Conservation (phyloP, 2,329 filamentous ascomycete species). For the Mariannaea sp. region DNA sequence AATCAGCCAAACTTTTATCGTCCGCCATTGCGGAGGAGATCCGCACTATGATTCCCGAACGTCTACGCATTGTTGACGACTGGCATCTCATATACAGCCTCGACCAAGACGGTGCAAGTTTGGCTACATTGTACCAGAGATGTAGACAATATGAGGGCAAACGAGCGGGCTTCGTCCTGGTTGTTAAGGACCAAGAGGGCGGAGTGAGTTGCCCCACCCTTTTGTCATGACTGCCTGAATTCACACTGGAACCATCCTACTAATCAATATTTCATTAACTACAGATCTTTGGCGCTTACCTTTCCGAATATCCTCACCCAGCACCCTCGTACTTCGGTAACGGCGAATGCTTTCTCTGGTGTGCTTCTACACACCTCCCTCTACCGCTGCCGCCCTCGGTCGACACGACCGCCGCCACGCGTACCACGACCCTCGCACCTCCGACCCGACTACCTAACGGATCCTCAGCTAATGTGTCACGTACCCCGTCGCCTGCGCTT, state of each 20-base stretch:
- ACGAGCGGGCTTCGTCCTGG: slow-evolving; percentile 86
- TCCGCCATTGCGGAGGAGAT: slow-evolving; percentile 88
- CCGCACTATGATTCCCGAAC: slow-evolving; percentile 81
- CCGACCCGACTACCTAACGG: slow-evolving; percentile 30
- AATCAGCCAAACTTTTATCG: slow-evolving; percentile 69
- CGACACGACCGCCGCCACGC: slow-evolving; percentile 54
- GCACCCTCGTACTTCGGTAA: slow-evolving; percentile 89
- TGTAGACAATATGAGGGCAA: slow-evolving; percentile 69
- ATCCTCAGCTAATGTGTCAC: slow-evolving; percentile 35
- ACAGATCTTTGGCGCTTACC: slow-evolving; percentile 87
- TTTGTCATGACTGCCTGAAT: slow-evolving; percentile 12
- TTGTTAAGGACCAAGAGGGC: slow-evolving; percentile 77
- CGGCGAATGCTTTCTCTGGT: slow-evolving; percentile 84
- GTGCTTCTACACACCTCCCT: slow-evolving; percentile 62
- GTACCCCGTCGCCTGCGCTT: slow-evolving; percentile 50
- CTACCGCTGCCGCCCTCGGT: slow-evolving; percentile 57
- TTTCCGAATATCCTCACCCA: slow-evolving; percentile 85
- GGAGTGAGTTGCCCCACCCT: slow-evolving; percentile 64
- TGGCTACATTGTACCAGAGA: slow-evolving; percentile 84
- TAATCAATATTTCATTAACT: slow-evolving; percentile 9
- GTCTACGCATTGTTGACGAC: slow-evolving; percentile 83
- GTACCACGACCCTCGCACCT: slow-evolving; percentile 46
- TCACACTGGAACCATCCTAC: slow-evolving; percentile 22
- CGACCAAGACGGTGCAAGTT: slow-evolving; percentile 86
- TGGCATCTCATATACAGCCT: slow-evolving; percentile 90